A percentile compares a stretch with the other conserved stretches of the same genome.
Evolutionary conservation across 192 early-diverging fungal genomes (phyloP).

Genomic region (Coemansia sp.): DNA sequence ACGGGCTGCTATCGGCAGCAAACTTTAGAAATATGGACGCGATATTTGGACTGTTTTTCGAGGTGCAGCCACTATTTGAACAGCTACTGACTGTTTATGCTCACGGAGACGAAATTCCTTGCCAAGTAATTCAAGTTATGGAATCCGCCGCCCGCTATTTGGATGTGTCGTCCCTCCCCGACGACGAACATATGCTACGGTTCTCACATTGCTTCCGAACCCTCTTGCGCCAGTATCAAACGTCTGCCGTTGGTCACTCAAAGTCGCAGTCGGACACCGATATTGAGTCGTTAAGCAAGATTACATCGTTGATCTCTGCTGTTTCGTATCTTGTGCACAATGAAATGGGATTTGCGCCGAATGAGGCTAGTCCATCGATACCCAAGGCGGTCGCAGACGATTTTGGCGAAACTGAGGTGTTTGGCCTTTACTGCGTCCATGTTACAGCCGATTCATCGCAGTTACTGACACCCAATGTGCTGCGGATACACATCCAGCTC

Average conservation of each 20-base stretch:
- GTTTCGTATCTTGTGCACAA: constrained; percentile 45
- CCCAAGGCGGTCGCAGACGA: constrained; percentile 32
- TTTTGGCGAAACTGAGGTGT: constrained; percentile 51
- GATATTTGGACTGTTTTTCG: constrained; percentile 43
- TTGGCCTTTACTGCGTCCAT: constrained; percentile 48
- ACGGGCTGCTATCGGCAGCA: constrained; percentile 47
- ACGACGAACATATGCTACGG: constrained; percentile 36
- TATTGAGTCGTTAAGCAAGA: constrained; percentile 26
- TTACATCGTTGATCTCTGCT: constrained; percentile 31
- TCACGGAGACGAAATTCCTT: constrained; percentile 25
- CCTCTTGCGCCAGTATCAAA: constrained; percentile 33
- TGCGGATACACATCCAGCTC: constrained; percentile 44
- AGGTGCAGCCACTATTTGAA: constrained; percentile 36
- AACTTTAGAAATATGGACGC: constrained; percentile 48
- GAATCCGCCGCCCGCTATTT: constrained; percentile 45
- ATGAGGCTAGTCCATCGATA: constrained; percentile 25
- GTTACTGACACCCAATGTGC: constrained; percentile 35
- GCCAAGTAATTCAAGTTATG: constrained; percentile 34
- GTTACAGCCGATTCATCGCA: constrained; percentile 25
- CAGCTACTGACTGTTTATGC: constrained; percentile 29
- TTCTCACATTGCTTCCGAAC: constrained; percentile 35
- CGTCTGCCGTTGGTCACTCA: background rate
- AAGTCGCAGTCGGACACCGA: constrained; percentile 10
- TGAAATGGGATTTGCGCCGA: constrained; percentile 48
- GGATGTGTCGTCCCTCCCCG: constrained; percentile 40